A percentile compares a stretch with the other conserved stretches of the same genome.
Conservation (phyloP, 1,284 basidiomycete species). For the Trichosporon asahii region DNA sequence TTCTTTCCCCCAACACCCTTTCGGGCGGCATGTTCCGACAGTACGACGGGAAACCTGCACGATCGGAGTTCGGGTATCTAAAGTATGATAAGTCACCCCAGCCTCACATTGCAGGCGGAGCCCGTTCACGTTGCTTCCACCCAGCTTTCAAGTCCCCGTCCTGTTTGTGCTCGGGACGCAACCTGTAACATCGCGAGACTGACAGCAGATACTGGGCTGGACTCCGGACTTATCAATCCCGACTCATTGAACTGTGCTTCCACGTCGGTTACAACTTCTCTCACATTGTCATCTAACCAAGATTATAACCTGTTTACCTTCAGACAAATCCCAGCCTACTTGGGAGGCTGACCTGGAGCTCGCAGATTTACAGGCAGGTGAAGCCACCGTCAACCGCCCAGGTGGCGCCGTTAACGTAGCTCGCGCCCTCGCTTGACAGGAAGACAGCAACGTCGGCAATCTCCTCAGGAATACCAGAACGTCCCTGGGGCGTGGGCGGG, state of each 20-base stretch:
- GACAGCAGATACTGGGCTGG: no score
- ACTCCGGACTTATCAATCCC: no score
- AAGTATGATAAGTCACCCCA: no score
- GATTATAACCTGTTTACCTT: neutral
- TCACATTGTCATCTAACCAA: neutral
- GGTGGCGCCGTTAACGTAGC: constrained; percentile 36
- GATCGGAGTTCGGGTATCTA: no score
- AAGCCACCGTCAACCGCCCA: constrained; percentile 38
- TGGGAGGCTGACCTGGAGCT: no score
- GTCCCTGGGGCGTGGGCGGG: constrained; percentile 4
- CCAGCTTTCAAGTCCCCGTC: no score
- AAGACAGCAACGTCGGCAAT: constrained; percentile 39
- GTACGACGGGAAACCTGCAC: neutral
- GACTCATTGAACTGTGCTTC: no score
- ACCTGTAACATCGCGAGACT: no score
- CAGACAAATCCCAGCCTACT: no score
- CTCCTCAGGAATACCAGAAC: constrained; percentile 27
- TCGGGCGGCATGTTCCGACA: neutral
- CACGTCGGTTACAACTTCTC: neutral
- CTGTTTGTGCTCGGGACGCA: no score
- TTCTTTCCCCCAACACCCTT: neutral
- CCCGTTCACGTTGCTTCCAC: no score
- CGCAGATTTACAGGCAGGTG: neutral
- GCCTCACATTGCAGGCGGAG: no score
- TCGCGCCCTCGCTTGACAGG: constrained; percentile 31